These are phyloP conservation scores for Serendipita sp. DNA, from an alignment of 768 basidiomycete genomes.

Conservation along the genomic window DNA sequence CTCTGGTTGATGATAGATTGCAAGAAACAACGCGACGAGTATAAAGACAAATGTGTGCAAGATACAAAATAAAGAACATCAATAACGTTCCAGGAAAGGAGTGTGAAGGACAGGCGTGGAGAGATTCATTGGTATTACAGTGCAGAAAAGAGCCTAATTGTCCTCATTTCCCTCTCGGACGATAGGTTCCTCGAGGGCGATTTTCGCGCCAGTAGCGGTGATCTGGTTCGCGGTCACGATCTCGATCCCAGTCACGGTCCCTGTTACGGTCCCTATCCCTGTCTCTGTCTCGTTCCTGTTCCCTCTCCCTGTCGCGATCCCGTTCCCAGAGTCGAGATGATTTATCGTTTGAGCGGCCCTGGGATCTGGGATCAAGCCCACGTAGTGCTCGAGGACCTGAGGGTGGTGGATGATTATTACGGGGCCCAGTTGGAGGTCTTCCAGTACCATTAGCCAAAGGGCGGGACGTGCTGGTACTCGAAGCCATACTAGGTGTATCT, in stretches of 20 bases:
- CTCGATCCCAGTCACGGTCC: background rate
- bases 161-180: background rate
- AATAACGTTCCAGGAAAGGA: too few species aligned
- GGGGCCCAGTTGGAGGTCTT: background rate
- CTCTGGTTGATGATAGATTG: too few species aligned
- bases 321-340: background rate
- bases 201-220: background rate
- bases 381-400: slow-evolving; percentile 1
- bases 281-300: background rate
- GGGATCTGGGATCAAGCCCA: background rate
- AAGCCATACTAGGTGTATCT: too few species aligned
- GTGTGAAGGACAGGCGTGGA: too few species aligned
- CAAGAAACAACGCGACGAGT: too few species aligned
- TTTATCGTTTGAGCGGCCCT: background rate
- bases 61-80: too few species aligned
- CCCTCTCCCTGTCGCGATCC: background rate
- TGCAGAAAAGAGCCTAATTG: background rate
- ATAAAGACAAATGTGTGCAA: too few species aligned
- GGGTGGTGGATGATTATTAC: background rate
- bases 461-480: too few species aligned
- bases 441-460: background rate
- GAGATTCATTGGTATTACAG: too few species aligned
- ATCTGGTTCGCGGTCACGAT: background rate
- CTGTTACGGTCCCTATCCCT: background rate
- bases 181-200: background rate